phyloP scores from a whole-genome alignment of 257 asterid genomes.

The Fraxinus pennsylvanica region DNA sequence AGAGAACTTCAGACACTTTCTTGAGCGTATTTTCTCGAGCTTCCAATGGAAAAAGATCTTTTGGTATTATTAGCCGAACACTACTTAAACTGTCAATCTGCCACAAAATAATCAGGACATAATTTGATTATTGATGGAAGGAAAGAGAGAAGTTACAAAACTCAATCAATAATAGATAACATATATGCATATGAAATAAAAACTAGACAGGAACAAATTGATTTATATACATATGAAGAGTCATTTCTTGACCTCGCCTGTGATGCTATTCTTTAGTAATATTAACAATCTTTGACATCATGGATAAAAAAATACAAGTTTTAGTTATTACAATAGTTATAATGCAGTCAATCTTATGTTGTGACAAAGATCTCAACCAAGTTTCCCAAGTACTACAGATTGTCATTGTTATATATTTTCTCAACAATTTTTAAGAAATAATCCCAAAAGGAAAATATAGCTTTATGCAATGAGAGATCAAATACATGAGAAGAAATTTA shows the following conservation, averaged over 20 bases:
- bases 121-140: slow-evolving; percentile 11
- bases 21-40: slow-evolving; percentile 88
- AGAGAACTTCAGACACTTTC: slow-evolving; percentile 78
- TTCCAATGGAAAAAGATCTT: slow-evolving; percentile 85
- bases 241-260: background rate
- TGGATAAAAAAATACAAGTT: background rate
- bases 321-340: background rate
- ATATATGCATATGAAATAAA: slow-evolving; percentile 18
- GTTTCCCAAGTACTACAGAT: background rate
- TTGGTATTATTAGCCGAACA: slow-evolving; percentile 71
- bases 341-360: background rate
- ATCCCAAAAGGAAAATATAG: slow-evolving; percentile 9
- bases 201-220: background rate
- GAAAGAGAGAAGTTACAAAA: slow-evolving; percentile 16
- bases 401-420: background rate
- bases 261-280: background rate
- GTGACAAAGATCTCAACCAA: background rate
- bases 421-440: slow-evolving; percentile 14
- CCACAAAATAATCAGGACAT: slow-evolving; percentile 11
- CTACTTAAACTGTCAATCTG: slow-evolving; percentile 84
- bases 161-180: background rate
- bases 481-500: slow-evolving; percentile 8
- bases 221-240: background rate
- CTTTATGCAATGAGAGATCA: slow-evolving; percentile 2
- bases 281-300: background rate